phyloP scores from a whole-genome alignment of 345 rosid genomes.

The Aquilaria yunnanensis region DNA sequence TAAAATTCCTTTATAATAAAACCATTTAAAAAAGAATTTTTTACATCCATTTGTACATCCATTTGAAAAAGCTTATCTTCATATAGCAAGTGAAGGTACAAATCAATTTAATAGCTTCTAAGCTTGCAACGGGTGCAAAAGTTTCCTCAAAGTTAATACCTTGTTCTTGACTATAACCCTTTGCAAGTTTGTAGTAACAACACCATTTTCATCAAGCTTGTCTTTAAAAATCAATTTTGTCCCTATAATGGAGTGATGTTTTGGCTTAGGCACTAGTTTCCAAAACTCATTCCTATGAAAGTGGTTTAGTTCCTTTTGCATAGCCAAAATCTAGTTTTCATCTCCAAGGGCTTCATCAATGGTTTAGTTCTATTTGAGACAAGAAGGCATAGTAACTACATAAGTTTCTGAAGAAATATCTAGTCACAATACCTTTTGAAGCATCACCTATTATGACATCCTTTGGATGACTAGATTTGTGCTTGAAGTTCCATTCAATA shows the following conservation, averaged over 20 bases:
- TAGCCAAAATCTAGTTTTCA: neutral
- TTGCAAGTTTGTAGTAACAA: neutral
- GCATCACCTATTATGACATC: neutral
- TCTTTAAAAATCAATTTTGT: too few relatives aligned
- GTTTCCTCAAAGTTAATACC: slow-evolving; percentile 1
- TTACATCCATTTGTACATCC: slow-evolving; percentile 12
- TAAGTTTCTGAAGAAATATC: neutral
- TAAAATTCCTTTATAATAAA: slow-evolving; percentile 7
- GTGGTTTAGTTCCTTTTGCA: neutral
- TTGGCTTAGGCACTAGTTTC: neutral
- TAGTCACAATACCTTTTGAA: too few relatives aligned
- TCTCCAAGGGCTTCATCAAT: too few relatives aligned
- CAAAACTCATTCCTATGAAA: neutral
- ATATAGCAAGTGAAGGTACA: neutral
- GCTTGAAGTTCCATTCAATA: too few relatives aligned
- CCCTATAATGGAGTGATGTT: too few relatives aligned
- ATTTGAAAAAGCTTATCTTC: neutral
- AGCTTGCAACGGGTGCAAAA: neutral
- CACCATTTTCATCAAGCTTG: too few relatives aligned
- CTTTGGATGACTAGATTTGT: too few relatives aligned
- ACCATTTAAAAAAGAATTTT: slow-evolving; percentile 8
- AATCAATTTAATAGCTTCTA: neutral
- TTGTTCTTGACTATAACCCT: neutral
- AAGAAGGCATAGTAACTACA: neutral
- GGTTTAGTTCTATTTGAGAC: neutral